Evolutionary conservation across 176 grass and related monocot species (phyloP).

Genomic region (Avena atlantica): DNA sequence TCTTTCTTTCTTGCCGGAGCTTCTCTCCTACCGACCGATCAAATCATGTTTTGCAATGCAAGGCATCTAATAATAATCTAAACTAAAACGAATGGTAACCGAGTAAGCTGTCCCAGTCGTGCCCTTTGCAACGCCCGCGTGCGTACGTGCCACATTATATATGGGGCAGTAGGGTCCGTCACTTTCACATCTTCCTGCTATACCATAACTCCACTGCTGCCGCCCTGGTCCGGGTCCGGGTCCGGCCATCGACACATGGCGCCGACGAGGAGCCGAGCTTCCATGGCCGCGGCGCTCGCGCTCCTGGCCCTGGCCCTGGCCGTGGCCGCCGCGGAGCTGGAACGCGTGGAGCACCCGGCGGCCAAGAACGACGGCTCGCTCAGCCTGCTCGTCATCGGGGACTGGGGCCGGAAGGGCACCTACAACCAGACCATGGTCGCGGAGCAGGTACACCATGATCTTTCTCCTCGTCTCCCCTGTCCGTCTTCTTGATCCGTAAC

Average conservation of each 20-base stretch:
- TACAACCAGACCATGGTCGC: slow-evolving; percentile 83
- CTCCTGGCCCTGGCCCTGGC: slow-evolving; percentile 45
- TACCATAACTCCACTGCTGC: neutral
- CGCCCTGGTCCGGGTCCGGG: neutral
- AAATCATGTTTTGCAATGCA: neutral
- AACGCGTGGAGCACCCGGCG: slow-evolving; percentile 51
- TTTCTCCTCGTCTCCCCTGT: too few species aligned
- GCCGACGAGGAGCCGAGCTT: neutral
- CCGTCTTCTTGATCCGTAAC: too few species aligned
- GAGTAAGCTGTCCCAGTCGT: neutral
- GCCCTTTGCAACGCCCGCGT: neutral
- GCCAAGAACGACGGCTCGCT: slow-evolving; percentile 60
- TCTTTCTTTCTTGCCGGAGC: neutral
- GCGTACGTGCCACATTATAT: neutral
- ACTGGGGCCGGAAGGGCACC: slow-evolving; percentile 79
- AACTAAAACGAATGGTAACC: too few species aligned
- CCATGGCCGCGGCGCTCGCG: slow-evolving; percentile 2
- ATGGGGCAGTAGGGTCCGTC: neutral
- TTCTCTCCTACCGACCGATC: neutral
- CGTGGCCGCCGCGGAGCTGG: slow-evolving; percentile 47
- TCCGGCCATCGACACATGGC: slow-evolving; percentile 48
- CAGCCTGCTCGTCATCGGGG: slow-evolving; percentile 78
- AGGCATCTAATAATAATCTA: neutral
- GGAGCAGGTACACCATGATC: slow-evolving; percentile 53
- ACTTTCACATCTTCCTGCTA: neutral